A percentile compares a stretch with the other conserved stretches of the same genome.
These are phyloP conservation scores for Talaromyces atroroseus DNA, from an alignment of 2,329 filamentous ascomycete genomes.

Conservation along the genomic window DNA sequence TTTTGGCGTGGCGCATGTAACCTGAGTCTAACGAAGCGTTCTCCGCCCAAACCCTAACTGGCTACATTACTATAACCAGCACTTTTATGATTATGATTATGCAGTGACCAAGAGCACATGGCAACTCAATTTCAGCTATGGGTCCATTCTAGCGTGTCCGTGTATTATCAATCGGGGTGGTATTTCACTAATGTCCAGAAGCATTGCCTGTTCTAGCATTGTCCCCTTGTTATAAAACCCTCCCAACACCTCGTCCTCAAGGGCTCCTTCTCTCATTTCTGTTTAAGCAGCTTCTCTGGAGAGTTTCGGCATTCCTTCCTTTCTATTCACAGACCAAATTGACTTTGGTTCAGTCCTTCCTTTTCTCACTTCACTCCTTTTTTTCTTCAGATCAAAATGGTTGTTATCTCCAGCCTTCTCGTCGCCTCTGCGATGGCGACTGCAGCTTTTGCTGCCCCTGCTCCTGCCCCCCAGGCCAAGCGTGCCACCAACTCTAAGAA, in stretches of 20 bases:
- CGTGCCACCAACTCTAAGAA: constrained; percentile 18
- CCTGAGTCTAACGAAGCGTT: neutral
- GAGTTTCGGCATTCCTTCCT: neutral
- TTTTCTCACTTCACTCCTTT: neutral
- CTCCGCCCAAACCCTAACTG: neutral
- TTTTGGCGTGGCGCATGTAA: neutral
- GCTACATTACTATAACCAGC: neutral
- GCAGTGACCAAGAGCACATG: neutral
- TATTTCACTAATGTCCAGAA: neutral
- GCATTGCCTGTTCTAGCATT: neutral
- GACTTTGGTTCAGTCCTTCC: constrained; percentile 1
- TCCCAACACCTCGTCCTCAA: neutral
- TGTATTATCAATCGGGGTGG: neutral
- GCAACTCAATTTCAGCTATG: neutral
- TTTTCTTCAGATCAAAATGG: neutral
- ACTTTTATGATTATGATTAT: neutral
- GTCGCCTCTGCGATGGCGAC: constrained; percentile 21
- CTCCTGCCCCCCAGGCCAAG: constrained; percentile 20
- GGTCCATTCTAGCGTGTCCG: neutral
- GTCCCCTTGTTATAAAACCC: neutral
- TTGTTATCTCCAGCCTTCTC: constrained; percentile 8
- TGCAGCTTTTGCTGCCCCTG: constrained; percentile 26
- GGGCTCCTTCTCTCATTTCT: neutral
- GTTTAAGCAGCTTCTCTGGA: neutral
- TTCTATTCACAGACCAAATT: constrained; percentile 1